phyloP scores from a whole-genome alignment of 768 basidiomycete species.

The Coprinellus aureogranulatus region DNA sequence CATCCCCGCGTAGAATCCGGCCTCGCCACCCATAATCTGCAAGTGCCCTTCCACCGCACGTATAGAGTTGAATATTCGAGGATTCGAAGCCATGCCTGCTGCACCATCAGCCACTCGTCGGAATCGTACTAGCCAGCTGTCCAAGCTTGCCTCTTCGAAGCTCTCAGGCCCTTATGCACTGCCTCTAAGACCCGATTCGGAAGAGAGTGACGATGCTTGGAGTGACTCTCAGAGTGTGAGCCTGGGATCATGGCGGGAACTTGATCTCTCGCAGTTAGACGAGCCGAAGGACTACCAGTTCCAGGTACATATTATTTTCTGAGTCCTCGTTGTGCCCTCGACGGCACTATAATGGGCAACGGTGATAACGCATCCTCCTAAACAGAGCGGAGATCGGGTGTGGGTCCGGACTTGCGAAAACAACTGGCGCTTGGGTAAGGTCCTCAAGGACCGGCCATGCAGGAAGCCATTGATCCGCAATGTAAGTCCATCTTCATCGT shows the following conservation, averaged over 20 bases:
- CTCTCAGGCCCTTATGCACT: background rate
- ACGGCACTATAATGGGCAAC: background rate
- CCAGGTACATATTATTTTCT: constrained; percentile 1
- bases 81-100: background rate
- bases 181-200: constrained; percentile 2
- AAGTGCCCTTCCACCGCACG: background rate
- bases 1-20: background rate
- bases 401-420: constrained; percentile 7
- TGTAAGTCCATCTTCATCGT: background rate
- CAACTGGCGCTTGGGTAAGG: constrained; percentile 8
- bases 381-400: constrained; percentile 2
- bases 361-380: background rate
- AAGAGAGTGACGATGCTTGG: constrained; percentile 2
- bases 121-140: background rate
- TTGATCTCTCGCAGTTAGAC: constrained; percentile 5
- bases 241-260: background rate
- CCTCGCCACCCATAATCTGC: background rate
- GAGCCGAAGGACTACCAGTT: constrained; percentile 4
- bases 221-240: background rate
- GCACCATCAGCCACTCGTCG: background rate
- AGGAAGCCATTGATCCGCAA: background rate
- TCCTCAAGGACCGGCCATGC: constrained; percentile 1
- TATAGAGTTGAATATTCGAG: background rate
- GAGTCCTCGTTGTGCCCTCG: background rate
- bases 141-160: background rate